A percentile compares a stretch with the other conserved stretches of the same genome.
phyloP scores from a whole-genome alignment of 2,329 filamentous ascomycete genomes.

The Epichloe baconii region DNA sequence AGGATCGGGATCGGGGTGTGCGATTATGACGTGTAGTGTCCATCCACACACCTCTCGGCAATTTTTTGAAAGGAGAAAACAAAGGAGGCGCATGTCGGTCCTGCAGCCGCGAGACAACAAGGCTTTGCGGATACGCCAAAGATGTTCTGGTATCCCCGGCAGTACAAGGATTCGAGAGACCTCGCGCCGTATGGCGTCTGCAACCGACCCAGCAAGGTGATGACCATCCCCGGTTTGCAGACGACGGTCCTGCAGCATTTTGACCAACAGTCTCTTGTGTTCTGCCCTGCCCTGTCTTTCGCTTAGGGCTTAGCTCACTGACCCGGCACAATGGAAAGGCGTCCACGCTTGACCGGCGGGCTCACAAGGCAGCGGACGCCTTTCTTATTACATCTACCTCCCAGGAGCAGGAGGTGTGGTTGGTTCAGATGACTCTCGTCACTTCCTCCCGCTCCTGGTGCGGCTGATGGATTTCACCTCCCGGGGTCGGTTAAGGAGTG shows the following conservation, averaged over 20 bases:
- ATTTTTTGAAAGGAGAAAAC: background rate
- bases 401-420: background rate
- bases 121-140: background rate
- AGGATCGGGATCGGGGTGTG: too few species aligned
- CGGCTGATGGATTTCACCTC: background rate
- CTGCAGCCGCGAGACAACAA: constrained; percentile 2
- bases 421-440: background rate
- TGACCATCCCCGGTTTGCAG: too few species aligned
- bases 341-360: background rate
- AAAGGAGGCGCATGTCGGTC: background rate
- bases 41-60: background rate
- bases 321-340: constrained; percentile 1
- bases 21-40: too few species aligned
- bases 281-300: too few species aligned
- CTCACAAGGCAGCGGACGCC: background rate
- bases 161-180: background rate
- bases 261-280: too few species aligned
- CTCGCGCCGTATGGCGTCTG: constrained; percentile 1
- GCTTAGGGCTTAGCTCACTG: background rate
- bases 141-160: background rate
- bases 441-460: background rate
- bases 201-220: background rate
- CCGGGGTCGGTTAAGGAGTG: too few species aligned
- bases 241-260: too few species aligned
- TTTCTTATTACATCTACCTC: background rate